Evolutionary conservation across 2,329 filamentous ascomycete species (phyloP), one percentile per base, ranked within the genome.

Genomic region (Metarhizium brunneum): DNA sequence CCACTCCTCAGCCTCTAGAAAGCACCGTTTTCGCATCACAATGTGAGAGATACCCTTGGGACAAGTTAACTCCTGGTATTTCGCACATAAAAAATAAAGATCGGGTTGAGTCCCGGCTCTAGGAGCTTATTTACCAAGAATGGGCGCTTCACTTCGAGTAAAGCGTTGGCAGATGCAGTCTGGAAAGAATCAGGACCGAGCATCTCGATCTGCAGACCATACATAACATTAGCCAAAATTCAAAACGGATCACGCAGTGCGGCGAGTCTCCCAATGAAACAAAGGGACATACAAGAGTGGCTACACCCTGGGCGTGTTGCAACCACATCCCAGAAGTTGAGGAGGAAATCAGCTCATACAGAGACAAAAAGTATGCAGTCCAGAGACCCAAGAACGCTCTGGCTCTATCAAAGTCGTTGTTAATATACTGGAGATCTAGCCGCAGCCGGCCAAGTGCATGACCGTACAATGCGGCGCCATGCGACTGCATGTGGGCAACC

Each of bases 331-430:
- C 53, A n/a, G 50, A 48, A 29, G 36, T 56, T 25, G 52, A 54
- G 2, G 47, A 47, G 8, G 56, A 58, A 32, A 59, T 54, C 36
- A 59, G 50, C 47, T 59, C 58, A 32, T 58, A 59, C 32, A 59
- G 13, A 20, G 56, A 55, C 3, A 59, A 49, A 20, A 59, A 58
- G 25, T 51, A 53, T 1, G 56, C 54, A 2, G 53, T 59, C 56
- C 50, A 56, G 4, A 59, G 54, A n/a, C 55, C 51, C 56, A 58
- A 47, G 32, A 54, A 59, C 14, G 56, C 54, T n/a, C 45, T 57
- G 14, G 45, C 50, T 30, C 47, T 14, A 4, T 35, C 50, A 35
- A 53, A 52, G 8, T 54, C 43, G 6, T 50, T 29, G 2, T 54
- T 45, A 32, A 55, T 55, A 2, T 58, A 52, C 18, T 56, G 50